Conservation (phyloP, 2,329 filamentous ascomycete genomes). For the Diaporthe australafricana region DNA sequence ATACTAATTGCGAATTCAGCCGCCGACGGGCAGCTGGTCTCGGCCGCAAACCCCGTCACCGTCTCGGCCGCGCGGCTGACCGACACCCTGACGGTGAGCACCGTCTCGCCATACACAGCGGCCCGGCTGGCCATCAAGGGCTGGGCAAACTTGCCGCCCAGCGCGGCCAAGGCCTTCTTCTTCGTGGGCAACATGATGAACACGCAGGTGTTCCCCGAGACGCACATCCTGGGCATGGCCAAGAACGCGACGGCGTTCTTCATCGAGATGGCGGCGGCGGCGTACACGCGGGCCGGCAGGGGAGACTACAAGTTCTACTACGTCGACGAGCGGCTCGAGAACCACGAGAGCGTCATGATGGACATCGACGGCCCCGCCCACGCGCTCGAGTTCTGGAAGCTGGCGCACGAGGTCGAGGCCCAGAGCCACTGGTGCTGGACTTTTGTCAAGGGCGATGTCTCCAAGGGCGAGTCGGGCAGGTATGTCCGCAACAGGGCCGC, state of each 20-base stretch:
- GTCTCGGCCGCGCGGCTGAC: slow-evolving; percentile 13
- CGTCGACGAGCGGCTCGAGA: slow-evolving; percentile 26
- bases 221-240: slow-evolving; percentile 10
- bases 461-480: background rate
- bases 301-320: slow-evolving; percentile 19
- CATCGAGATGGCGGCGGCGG: slow-evolving; percentile 30
- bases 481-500: slow-evolving; percentile 7
- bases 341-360: background rate
- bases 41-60: background rate
- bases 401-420: slow-evolving; percentile 25
- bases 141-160: slow-evolving; percentile 11
- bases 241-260: slow-evolving; percentile 28
- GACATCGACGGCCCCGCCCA: slow-evolving; percentile 26
- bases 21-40: slow-evolving; percentile 11
- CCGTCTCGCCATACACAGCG: slow-evolving; percentile 25
- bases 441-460: slow-evolving; percentile 19
- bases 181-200: slow-evolving; percentile 32
- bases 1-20: background rate
- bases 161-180: slow-evolving; percentile 24
- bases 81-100: slow-evolving; percentile 5
- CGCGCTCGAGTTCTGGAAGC: slow-evolving; percentile 33
- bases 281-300: slow-evolving; percentile 20
- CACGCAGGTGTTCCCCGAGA: slow-evolving; percentile 18
- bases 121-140: slow-evolving; percentile 28
- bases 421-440: slow-evolving; percentile 33